phyloP scores from a whole-genome alignment of 1,139 yeast species.

The Taphrina confusa region DNA sequence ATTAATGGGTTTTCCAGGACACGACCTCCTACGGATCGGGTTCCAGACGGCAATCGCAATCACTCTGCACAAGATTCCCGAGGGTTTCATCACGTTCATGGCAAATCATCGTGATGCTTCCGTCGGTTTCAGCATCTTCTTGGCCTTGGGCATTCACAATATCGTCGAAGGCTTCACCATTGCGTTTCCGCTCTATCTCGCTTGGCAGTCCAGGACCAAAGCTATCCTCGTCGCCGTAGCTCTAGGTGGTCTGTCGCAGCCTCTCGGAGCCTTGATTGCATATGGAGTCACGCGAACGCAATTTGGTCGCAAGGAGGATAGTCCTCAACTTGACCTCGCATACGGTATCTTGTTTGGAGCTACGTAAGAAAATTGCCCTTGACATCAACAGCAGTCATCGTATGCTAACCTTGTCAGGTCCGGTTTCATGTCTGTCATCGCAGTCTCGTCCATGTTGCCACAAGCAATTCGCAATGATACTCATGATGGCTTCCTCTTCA shows the following conservation, averaged over 20 bases:
- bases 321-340: constrained; percentile 40
- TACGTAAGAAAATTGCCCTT: neutral
- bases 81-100: constrained; percentile 84
- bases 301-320: constrained; percentile 4
- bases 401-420: neutral
- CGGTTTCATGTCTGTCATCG: constrained; percentile 36
- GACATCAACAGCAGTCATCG: neutral
- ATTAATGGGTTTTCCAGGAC: constrained; percentile 45
- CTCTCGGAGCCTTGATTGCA: constrained; percentile 82
- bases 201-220: constrained; percentile 60
- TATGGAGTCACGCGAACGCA: constrained; percentile 45
- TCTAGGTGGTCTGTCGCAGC: constrained; percentile 83
- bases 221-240: constrained; percentile 68
- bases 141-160: constrained; percentile 84
- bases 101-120: constrained; percentile 72
- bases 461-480: constrained; percentile 34
- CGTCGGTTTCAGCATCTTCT: constrained; percentile 75
- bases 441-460: constrained; percentile 30
- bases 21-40: constrained; percentile 79
- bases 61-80: constrained; percentile 88
- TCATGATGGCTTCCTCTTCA: constrained; percentile 11
- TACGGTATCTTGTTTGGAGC: constrained; percentile 37
- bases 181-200: constrained; percentile 84
- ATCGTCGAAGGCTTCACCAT: constrained; percentile 94
- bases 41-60: constrained; percentile 87